Percentiles rank a stretch among this genome's conserved stretches.
These are phyloP conservation scores for Mallotus repandus DNA, from an alignment of 441 rosid species.

Conservation along the genomic window DNA sequence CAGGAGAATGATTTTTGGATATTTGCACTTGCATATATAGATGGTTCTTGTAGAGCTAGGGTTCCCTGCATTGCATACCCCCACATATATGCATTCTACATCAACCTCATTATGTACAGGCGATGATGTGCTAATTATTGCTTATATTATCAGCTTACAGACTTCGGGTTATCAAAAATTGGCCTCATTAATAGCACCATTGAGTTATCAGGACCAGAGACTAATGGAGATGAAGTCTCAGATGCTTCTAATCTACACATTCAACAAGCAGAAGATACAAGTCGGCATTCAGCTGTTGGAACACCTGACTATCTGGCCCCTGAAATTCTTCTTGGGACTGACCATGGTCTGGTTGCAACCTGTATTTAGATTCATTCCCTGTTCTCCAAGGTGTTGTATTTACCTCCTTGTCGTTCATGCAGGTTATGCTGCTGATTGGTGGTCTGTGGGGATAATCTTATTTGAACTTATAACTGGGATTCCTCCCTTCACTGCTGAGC, in stretches of 20 bases:
- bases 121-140: conserved; percentile 28
- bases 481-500: conserved; percentile 73
- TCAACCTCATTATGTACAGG: conserved; percentile 21
- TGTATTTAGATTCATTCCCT: conserved; percentile 20
- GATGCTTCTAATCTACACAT: conserved; percentile 35
- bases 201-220: conserved; percentile 60
- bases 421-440: conserved; percentile 89
- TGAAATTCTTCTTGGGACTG: conserved; percentile 91
- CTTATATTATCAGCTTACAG: conserved; percentile 71
- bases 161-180: conserved; percentile 83
- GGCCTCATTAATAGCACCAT: conserved; percentile 85
- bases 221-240: conserved; percentile 35
- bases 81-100: not conserved
- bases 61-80: not conserved
- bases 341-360: conserved; percentile 54
- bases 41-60: not conserved
- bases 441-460: conserved; percentile 89
- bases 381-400: conserved; percentile 25
- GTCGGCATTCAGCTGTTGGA: conserved; percentile 67
- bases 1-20: not conserved
- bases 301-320: conserved; percentile 93
- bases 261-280: conserved; percentile 47
- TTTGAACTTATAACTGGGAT: conserved; percentile 79
- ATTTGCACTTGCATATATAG: not conserved
- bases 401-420: conserved; percentile 35